phyloP scores from a whole-genome alignment of 495 filamentous ascomycete genomes.

The Immersiella caudata region DNA sequence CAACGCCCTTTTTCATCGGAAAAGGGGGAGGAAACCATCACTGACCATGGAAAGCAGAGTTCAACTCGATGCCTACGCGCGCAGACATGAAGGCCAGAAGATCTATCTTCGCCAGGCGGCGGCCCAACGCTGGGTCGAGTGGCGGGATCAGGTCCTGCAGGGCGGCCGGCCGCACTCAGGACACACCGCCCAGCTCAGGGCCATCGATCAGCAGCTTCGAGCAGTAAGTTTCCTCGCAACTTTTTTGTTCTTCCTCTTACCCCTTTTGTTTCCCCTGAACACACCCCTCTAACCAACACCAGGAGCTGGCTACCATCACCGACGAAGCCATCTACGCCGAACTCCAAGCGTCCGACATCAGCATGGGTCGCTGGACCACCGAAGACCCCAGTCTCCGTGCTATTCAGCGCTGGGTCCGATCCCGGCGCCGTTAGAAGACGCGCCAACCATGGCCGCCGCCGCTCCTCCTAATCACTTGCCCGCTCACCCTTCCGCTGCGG shows the following conservation, averaged over 20 bases:
- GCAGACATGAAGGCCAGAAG: constrained; percentile 83
- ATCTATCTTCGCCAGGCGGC: constrained; percentile 80
- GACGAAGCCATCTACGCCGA: constrained; percentile 68
- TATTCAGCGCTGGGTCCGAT: constrained; percentile 55
- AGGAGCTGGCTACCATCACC: constrained; percentile 71
- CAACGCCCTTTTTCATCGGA: neutral
- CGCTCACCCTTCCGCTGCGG: neutral
- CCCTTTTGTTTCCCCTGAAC: neutral
- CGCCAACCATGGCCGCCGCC: neutral
- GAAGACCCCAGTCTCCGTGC: constrained; percentile 66
- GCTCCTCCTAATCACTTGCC: neutral
- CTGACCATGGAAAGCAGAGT: constrained; percentile 54
- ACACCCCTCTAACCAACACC: constrained; percentile 13
- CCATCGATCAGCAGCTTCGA: constrained; percentile 61
- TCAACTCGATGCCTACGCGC: constrained; percentile 73
- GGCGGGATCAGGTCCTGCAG: constrained; percentile 66
- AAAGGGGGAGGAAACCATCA: neutral
- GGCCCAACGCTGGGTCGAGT: constrained; percentile 77
- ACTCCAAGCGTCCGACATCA: constrained; percentile 63
- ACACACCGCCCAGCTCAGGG: constrained; percentile 61
- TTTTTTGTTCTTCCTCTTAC: neutral
- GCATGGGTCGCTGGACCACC: constrained; percentile 71
- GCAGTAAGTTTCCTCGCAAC: constrained; percentile 50
- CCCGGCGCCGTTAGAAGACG: constrained; percentile 35
- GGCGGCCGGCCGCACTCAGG: constrained; percentile 62